Evolutionary conservation across 306 rosid species (phyloP).

Genomic region (Quillaja saponaria): DNA sequence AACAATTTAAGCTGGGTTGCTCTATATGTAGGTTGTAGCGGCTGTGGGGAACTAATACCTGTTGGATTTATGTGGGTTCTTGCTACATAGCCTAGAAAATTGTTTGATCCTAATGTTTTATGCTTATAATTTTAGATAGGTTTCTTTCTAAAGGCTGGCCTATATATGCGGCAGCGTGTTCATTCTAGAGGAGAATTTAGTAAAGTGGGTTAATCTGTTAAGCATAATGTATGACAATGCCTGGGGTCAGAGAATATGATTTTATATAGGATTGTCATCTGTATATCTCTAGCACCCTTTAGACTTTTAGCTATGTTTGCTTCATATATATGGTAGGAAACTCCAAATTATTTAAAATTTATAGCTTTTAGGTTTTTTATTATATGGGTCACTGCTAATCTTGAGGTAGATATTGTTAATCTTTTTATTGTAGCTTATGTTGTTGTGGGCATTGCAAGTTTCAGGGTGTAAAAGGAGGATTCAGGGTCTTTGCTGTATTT

Average conservation of each 20-base stretch:
- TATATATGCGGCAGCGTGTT: neutral
- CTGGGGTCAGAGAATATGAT: neutral
- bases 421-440: slow-evolving; percentile 4
- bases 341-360: neutral
- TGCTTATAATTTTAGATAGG: neutral
- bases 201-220: neutral
- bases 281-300: neutral
- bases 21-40: neutral
- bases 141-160: neutral
- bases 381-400: neutral
- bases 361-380: slow-evolving; percentile 1
- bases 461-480: slow-evolving; percentile 73
- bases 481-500: slow-evolving; percentile 75
- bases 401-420: neutral
- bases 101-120: slow-evolving; percentile 12
- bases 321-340: slow-evolving; percentile 6
- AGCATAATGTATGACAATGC: neutral
- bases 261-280: slow-evolving; percentile 3
- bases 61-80: slow-evolving; percentile 7
- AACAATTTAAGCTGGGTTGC: neutral
- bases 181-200: slow-evolving; percentile 10
- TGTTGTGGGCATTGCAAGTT: slow-evolving; percentile 30
- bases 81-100: neutral
- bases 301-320: neutral
- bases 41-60: neutral